Evolutionary conservation across 805 yeast genomes (phyloP).

Genomic region (Pichia ethanolica): DNA sequence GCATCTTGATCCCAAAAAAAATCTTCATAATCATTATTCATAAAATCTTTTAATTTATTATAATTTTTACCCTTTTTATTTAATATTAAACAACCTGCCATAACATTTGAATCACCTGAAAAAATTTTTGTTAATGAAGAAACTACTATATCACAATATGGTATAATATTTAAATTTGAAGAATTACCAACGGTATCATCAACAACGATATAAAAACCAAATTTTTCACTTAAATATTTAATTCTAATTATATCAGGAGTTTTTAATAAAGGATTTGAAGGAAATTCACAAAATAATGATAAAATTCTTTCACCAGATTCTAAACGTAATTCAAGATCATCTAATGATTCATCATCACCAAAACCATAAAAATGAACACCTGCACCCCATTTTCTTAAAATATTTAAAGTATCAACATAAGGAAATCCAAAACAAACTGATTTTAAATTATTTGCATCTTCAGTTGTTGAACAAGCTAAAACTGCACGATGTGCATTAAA

Average conservation of each 20-base stretch:
- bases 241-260: slow-evolving; percentile 72
- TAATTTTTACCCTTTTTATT: slow-evolving; percentile 58
- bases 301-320: slow-evolving; percentile 59
- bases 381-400: slow-evolving; percentile 83
- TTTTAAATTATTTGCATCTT: slow-evolving; percentile 30
- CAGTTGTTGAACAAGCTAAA: slow-evolving; percentile 7
- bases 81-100: slow-evolving; percentile 85
- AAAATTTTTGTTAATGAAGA: slow-evolving; percentile 88
- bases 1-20: slow-evolving; percentile 92
- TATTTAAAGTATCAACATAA: slow-evolving; percentile 84
- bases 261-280: slow-evolving; percentile 86
- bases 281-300: slow-evolving; percentile 86
- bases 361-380: slow-evolving; percentile 82
- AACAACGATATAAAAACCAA: slow-evolving; percentile 70
- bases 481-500: slow-evolving; percentile 63
- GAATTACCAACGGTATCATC: slow-evolving; percentile 96
- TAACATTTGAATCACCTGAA: slow-evolving; percentile 90
- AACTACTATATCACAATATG: slow-evolving; percentile 80
- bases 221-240: slow-evolving; percentile 57
- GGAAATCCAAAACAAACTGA: slow-evolving; percentile 96
- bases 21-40: slow-evolving; percentile 58
- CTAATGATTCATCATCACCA: slow-evolving; percentile 68
- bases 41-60: slow-evolving; percentile 39
- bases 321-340: slow-evolving; percentile 55
- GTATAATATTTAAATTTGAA: slow-evolving; percentile 71